phyloP scores from a whole-genome alignment of 1,284 basidiomycete species.

The Rhodotorula sp. region DNA sequence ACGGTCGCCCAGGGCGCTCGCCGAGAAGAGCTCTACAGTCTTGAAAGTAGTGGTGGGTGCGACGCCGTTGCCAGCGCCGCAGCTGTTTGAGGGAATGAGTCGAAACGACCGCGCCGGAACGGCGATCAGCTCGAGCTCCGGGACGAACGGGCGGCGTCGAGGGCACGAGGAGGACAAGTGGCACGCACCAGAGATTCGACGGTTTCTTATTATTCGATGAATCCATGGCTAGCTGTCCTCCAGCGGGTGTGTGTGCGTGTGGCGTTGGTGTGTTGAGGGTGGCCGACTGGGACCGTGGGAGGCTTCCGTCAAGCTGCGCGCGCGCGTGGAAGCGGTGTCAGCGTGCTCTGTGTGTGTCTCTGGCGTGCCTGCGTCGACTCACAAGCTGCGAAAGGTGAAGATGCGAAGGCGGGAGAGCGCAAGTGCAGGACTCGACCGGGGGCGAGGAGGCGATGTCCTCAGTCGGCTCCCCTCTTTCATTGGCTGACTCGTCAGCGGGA shows the following conservation, averaged over 20 bases:
- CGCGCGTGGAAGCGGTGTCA: background rate
- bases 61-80: conserved; percentile 5
- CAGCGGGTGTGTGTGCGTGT: background rate
- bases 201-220: background rate
- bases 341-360: background rate
- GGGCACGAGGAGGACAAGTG: background rate
- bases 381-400: conserved; percentile 11
- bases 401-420: conserved; percentile 1
- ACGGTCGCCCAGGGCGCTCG: conserved; percentile 24
- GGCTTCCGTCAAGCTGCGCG: conserved; percentile 11
- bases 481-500: background rate
- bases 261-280: background rate
- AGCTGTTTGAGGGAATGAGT: background rate
- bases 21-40: conserved; percentile 4
- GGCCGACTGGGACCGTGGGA: conserved; percentile 1
- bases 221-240: conserved; percentile 18
- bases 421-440: background rate
- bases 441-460: background rate
- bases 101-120: too few relatives aligned
- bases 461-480: background rate
- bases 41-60: conserved; percentile 11
- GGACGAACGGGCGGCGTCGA: background rate
- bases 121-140: background rate
- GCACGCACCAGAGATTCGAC: conserved; percentile 10
- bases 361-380: background rate